These are phyloP conservation scores for Fragaria nilgerrensis DNA, from an alignment of 306 rosid genomes.

Conservation along the genomic window DNA sequence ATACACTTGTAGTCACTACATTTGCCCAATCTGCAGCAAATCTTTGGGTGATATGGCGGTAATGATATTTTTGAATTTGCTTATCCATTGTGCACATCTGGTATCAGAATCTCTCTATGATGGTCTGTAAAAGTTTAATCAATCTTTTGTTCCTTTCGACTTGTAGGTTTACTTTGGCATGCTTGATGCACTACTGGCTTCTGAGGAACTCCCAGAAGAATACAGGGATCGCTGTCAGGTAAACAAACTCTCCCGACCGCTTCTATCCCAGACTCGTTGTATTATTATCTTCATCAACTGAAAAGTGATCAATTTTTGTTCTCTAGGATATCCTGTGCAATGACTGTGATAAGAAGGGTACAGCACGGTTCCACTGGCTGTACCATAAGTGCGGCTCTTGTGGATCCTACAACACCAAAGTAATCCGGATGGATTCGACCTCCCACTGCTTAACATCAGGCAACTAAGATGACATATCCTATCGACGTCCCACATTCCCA, in stretches of 20 bases:
- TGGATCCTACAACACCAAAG: conserved; percentile 53
- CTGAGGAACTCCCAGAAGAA: conserved; percentile 52
- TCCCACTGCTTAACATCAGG: conserved; percentile 24
- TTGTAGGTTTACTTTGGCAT: conserved; percentile 48
- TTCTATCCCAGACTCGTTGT: not conserved
- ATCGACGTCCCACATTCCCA: not conserved
- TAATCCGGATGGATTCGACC: conserved; percentile 34
- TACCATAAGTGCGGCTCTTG: conserved; percentile 51
- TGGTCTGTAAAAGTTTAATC: not conserved
- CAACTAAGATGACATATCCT: conserved; percentile 11
- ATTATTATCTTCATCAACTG: not conserved
- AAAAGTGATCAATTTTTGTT: not conserved
- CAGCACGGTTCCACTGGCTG: conserved; percentile 55
- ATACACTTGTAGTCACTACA: conserved; percentile 88
- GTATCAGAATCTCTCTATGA: not conserved
- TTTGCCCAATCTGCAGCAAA: conserved; percentile 96
- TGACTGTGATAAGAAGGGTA: conserved; percentile 53
- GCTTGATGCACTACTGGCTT: conserved; percentile 54
- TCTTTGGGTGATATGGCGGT: conserved; percentile 98
- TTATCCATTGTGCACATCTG: not conserved
- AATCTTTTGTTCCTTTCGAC: not conserved
- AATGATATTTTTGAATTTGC: conserved; percentile 7
- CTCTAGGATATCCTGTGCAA: conserved; percentile 54
- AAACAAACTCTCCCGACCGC: not conserved
- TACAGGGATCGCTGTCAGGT: conserved; percentile 45